Conservation (phyloP, 805 yeast genomes). For the Zygosaccharomyces kombuchaensis region DNA sequence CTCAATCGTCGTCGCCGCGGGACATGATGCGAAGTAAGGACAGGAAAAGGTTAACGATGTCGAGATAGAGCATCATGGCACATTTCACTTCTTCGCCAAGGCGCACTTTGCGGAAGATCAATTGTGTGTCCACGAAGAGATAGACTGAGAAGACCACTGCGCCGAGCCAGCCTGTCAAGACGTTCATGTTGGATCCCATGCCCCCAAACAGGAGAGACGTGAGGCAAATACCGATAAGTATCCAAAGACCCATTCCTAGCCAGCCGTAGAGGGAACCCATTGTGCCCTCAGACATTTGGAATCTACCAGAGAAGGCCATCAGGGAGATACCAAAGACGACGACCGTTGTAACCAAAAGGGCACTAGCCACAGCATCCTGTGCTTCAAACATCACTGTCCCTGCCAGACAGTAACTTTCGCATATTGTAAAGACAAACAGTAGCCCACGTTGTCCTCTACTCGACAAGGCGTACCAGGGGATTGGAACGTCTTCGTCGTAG, state of each 20-base stretch:
- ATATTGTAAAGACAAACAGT: conserved; percentile 62
- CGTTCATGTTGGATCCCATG: conserved; percentile 50
- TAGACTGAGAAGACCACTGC: conserved; percentile 70
- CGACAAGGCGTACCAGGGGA: conserved; percentile 32
- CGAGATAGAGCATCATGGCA: conserved; percentile 73
- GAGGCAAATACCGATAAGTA: conserved; percentile 66
- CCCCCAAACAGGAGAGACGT: conserved; percentile 62
- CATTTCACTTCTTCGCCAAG: conserved; percentile 86
- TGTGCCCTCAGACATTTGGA: conserved; percentile 28
- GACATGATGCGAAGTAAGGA: conserved; percentile 65
- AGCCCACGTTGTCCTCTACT: conserved; percentile 40
- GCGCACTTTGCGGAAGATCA: conserved; percentile 65
- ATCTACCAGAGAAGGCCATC: conserved; percentile 67
- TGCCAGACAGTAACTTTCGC: conserved; percentile 72
- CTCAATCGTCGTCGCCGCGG: conserved; percentile 21
- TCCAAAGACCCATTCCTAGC: conserved; percentile 55
- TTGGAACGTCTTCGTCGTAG: conserved; percentile 37
- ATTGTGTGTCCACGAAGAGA: conserved; percentile 76
- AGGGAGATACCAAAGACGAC: conserved; percentile 72
- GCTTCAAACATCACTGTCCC: conserved; percentile 60
- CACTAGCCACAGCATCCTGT: conserved; percentile 61
- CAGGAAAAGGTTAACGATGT: conserved; percentile 74
- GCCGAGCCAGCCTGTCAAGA: conserved; percentile 66
- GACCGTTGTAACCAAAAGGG: conserved; percentile 60
- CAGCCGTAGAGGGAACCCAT: conserved; percentile 35